These are phyloP conservation scores for Phellinidium pouzarii DNA, from an alignment of 1,284 basidiomycete genomes.

Conservation along the genomic window DNA sequence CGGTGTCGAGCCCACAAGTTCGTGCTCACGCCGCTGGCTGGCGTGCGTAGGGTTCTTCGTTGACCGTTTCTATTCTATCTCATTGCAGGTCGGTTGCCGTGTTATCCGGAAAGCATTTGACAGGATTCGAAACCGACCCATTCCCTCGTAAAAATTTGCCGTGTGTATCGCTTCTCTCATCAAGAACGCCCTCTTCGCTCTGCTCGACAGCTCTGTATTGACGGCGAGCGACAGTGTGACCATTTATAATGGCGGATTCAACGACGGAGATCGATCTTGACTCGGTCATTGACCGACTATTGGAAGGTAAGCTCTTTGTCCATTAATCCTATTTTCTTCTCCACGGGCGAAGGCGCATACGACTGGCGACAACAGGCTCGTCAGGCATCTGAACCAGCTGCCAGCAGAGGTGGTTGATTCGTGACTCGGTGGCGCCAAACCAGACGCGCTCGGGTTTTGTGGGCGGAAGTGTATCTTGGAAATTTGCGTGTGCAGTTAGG, in stretches of 20 bases:
- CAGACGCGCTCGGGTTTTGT: too few relatives aligned
- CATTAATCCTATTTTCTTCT: background rate
- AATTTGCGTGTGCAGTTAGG: too few relatives aligned
- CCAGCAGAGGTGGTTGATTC: too few relatives aligned
- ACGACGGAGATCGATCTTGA: constrained; percentile 91
- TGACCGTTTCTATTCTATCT: background rate
- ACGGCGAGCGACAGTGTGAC: constrained; percentile 7
- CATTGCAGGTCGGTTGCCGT: constrained; percentile 12
- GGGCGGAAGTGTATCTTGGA: too few relatives aligned
- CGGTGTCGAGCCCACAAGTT: constrained; percentile 3
- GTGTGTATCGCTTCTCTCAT: background rate
- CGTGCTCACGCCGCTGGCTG: background rate
- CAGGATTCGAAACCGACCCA: background rate
- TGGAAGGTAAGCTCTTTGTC: constrained; percentile 79
- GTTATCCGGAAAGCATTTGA: constrained; percentile 18
- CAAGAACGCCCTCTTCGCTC: background rate
- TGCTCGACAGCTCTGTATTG: background rate
- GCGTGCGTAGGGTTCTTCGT: background rate
- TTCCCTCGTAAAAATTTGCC: background rate
- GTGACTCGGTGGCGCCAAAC: too few relatives aligned
- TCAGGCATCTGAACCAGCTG: background rate
- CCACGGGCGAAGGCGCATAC: background rate
- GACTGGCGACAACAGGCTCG: background rate
- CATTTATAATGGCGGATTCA: constrained; percentile 49
- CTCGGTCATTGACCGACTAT: constrained; percentile 93